These are phyloP conservation scores for Boletus vermiculosoides DNA, from an alignment of 768 basidiomycete genomes.

Conservation along the genomic window DNA sequence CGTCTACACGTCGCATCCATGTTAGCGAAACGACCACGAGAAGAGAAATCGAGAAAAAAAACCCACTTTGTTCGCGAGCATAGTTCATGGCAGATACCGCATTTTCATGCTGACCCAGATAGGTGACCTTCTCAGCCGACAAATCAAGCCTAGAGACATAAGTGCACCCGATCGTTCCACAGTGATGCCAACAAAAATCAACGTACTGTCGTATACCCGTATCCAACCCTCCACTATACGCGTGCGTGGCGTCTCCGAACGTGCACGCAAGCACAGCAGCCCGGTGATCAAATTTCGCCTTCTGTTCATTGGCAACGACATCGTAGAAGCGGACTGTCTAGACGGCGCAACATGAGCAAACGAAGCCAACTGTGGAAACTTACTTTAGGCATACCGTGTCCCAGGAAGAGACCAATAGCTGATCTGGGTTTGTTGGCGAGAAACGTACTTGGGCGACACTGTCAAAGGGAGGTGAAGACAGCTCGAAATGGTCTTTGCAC, in stretches of 20 bases:
- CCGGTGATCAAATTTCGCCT: conserved; percentile 83
- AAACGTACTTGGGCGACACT: conserved; percentile 79
- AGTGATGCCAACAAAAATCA: neutral
- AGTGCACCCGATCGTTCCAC: neutral
- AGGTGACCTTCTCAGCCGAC: conserved; percentile 62
- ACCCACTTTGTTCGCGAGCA: conserved; percentile 61
- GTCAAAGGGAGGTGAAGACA: conserved; percentile 77
- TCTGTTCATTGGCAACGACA: conserved; percentile 55
- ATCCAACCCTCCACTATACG: conserved; percentile 86
- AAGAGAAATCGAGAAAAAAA: neutral
- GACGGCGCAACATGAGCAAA: conserved; percentile 34
- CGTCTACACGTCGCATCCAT: conserved; percentile 42
- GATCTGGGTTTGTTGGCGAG: conserved; percentile 75
- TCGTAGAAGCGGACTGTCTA: conserved; percentile 64
- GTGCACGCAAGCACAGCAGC: conserved; percentile 85
- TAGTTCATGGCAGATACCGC: conserved; percentile 77
- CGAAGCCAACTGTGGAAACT: neutral
- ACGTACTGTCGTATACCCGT: conserved; percentile 74
- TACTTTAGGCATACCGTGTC: conserved; percentile 54
- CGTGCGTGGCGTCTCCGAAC: conserved; percentile 65
- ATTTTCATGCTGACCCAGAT: conserved; percentile 80
- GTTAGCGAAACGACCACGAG: neutral
- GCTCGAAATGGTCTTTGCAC: conserved; percentile 38
- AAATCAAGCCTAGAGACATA: conserved; percentile 59
- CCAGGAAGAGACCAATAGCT: conserved; percentile 87